These are phyloP conservation scores for Ophiosphaerella korrae DNA, from an alignment of 2,329 filamentous ascomycete species.

Conservation along the genomic window DNA sequence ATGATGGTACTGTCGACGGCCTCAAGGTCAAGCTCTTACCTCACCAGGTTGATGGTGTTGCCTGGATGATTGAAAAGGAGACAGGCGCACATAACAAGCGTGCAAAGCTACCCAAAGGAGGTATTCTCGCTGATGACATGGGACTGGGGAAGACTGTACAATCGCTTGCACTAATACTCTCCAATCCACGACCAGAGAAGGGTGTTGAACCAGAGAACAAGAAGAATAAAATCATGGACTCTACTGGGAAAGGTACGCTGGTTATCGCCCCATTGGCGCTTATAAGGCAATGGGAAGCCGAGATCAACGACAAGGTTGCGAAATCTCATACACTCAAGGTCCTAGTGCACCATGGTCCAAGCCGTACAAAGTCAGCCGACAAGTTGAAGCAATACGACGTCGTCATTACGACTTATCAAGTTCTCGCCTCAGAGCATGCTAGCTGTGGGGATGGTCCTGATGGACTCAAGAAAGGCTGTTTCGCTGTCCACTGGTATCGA, in stretches of 20 bases:
- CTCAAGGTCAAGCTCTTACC: conserved; percentile 87
- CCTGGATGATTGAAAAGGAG: conserved; percentile 95
- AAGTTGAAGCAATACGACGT: conserved; percentile 88
- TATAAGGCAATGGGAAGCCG: conserved; percentile 96
- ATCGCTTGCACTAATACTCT: conserved; percentile 85
- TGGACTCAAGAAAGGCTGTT: conserved; percentile 77
- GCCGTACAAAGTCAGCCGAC: conserved; percentile 76
- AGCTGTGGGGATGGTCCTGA: conserved; percentile 66
- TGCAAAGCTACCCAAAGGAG: conserved; percentile 80
- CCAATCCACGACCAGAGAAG: conserved; percentile 70
- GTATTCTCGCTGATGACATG: conserved; percentile 97
- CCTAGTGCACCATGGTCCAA: conserved; percentile 87
- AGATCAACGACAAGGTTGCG: conserved; percentile 82
- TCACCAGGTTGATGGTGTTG: conserved; percentile 91
- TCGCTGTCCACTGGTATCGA: conserved; percentile 92
- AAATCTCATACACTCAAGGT: conserved; percentile 74
- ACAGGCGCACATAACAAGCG: conserved; percentile 83
- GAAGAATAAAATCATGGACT: conserved; percentile 71
- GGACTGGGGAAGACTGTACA: conserved; percentile 96
- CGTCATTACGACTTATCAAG: conserved; percentile 96
- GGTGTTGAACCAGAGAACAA: conserved; percentile 53
- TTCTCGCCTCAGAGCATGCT: conserved; percentile 87
- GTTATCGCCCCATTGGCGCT: conserved; percentile 92
- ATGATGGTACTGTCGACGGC: conserved; percentile 73
- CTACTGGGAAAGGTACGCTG: conserved; percentile 78